phyloP scores from a whole-genome alignment of 2,329 filamentous ascomycete species.

The Colletotrichum sp. region DNA sequence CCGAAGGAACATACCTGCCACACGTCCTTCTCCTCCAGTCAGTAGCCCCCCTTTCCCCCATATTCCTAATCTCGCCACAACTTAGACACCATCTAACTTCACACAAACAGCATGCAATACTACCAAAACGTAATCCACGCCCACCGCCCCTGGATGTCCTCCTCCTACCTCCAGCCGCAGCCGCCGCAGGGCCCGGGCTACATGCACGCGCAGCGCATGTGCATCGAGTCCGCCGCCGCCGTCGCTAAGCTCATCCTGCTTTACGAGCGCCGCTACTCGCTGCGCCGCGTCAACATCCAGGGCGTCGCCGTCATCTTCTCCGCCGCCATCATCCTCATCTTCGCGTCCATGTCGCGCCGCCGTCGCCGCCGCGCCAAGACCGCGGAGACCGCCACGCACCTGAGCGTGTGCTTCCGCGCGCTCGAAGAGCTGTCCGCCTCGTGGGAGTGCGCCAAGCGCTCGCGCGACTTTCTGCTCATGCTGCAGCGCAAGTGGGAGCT shows the following conservation, averaged over 20 bases:
- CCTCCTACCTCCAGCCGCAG: constrained; percentile 20
- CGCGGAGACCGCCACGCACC: constrained; percentile 7
- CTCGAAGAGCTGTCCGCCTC: constrained; percentile 22
- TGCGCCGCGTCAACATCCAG: constrained; percentile 25
- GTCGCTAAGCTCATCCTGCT: constrained; percentile 23
- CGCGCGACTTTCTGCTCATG: constrained; percentile 26
- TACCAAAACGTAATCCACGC: constrained; percentile 29
- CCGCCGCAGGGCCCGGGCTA: constrained; percentile 27
- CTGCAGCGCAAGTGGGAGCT: constrained; percentile 23
- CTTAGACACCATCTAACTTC: background rate
- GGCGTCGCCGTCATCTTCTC: constrained; percentile 28
- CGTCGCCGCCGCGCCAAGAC: constrained; percentile 5
- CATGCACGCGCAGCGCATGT: constrained; percentile 25
- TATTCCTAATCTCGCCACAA: background rate
- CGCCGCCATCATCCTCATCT: constrained; percentile 22
- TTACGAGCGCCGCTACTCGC: constrained; percentile 22
- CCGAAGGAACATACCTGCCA: constrained; percentile 22
- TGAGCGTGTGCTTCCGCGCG: constrained; percentile 28
- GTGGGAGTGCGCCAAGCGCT: constrained; percentile 29
- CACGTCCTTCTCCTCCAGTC: constrained; percentile 29
- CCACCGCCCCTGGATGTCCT: constrained; percentile 31
- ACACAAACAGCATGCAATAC: constrained; percentile 28
- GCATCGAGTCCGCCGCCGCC: constrained; percentile 25
- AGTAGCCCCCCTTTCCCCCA: background rate
- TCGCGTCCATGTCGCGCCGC: constrained; percentile 19